These are phyloP conservation scores for Jacaranda copaia DNA, from an alignment of 257 asterid genomes.

Conservation along the genomic window DNA sequence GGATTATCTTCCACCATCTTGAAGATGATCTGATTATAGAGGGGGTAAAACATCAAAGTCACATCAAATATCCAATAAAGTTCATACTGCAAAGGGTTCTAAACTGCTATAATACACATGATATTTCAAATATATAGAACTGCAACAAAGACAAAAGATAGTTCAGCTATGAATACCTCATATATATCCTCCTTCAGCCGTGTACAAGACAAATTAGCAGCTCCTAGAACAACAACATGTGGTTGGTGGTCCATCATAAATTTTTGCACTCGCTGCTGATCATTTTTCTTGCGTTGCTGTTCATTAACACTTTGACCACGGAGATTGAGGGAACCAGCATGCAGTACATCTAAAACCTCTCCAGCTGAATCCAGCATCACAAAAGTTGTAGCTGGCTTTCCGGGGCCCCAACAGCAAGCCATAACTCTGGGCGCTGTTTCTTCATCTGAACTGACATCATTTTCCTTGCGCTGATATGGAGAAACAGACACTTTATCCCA, in stretches of 20 bases:
- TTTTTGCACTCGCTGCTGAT: slow-evolving; percentile 91
- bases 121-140: slow-evolving; percentile 15
- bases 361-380: slow-evolving; percentile 98
- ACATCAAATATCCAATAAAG: slow-evolving; percentile 9
- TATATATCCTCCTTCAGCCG: slow-evolving; percentile 92
- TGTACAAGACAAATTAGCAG: slow-evolving; percentile 89
- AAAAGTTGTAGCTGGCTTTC: slow-evolving; percentile 95
- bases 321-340: slow-evolving; percentile 83
- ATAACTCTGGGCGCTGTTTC: slow-evolving; percentile 92
- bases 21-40: slow-evolving; percentile 76
- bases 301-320: slow-evolving; percentile 90
- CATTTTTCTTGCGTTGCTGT: slow-evolving; percentile 91
- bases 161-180: slow-evolving; percentile 65
- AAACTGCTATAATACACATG: slow-evolving; percentile 8
- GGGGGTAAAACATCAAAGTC: slow-evolving; percentile 19
- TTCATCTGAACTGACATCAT: slow-evolving; percentile 74
- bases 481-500: slow-evolving; percentile 93
- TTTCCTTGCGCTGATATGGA: slow-evolving; percentile 88
- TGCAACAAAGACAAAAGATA: slow-evolving; percentile 1
- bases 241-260: slow-evolving; percentile 99
- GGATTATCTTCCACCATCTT: slow-evolving; percentile 99
- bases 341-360: slow-evolving; percentile 87
- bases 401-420: slow-evolving; percentile 99
- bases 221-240: slow-evolving; percentile 90
- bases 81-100: slow-evolving; percentile 12